Base-by-base conservation (phyloP, 148 eudicot species). In the Rhododendron williamsianum region DNA sequence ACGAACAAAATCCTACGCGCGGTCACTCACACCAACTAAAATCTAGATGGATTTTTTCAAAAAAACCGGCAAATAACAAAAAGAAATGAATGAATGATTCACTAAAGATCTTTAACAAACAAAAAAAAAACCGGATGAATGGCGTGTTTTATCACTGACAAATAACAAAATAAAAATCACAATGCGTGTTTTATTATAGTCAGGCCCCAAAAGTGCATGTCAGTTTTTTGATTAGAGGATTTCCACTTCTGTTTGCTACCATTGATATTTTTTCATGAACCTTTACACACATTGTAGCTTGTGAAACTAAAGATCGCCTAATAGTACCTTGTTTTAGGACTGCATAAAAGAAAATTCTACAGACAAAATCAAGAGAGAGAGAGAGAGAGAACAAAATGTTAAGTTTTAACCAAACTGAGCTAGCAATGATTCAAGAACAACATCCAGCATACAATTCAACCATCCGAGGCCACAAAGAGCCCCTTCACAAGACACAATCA, bases 391-490 rank as follows among this genome's bases (percentile, higher is more conserved):
- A 83, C 27, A 6, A 30, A 71, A 7, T 7, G 48, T 83, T 8
- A 56, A 71, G 80, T 73, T 27, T 27, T 48, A 84, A 33, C 80
- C 49, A 78, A 73, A 76, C 69, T 15, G 18, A 52, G 67, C 11
- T 43, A 35, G 67, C 69, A 51, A 36, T 84, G 60, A 84, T 73
- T 84, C 38, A 52, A 35, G n/a, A 65, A 65, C 74, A 60, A 36
- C 78, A 69, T 71, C 63, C 85, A 69, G 49, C 60, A 9, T 71
- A 71, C 78, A 83, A 27, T 83, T 83, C 30, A 23, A 83, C 76
- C 36, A 74, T 10, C 16, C 30, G 18, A 85, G 60, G 58, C 79
- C 71, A 58, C 18, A 84, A 76, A 21, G n/a, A 48, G 54, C 46
- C 73, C 49, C 78, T n/a, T 4, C 60, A 25, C 46, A 27, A 9